Percentiles rank a stretch among this genome's conserved stretches.
These are phyloP conservation scores for Suillus sp. DNA, from an alignment of 768 basidiomycete species.

Conservation along the genomic window DNA sequence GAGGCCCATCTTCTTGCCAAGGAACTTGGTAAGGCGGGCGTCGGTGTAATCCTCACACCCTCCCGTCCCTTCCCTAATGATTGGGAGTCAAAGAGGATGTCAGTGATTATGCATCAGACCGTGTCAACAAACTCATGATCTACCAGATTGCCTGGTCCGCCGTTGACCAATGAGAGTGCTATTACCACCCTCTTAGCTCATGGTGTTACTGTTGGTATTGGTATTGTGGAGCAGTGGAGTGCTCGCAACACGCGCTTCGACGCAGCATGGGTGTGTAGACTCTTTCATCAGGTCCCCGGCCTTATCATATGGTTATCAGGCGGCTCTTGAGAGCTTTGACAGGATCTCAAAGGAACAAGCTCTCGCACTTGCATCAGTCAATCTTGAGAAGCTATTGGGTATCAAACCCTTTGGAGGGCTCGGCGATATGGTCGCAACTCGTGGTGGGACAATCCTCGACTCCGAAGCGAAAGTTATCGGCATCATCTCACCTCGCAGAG, in stretches of 20 bases:
- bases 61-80: constrained; percentile 67
- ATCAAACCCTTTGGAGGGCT: constrained; percentile 24
- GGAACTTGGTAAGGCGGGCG: constrained; percentile 63
- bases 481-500: constrained; percentile 50
- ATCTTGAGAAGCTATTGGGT: constrained; percentile 51
- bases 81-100: constrained; percentile 62
- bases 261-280: constrained; percentile 68
- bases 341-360: constrained; percentile 48
- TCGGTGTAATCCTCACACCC: constrained; percentile 73
- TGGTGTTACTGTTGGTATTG: constrained; percentile 74
- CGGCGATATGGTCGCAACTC: constrained; percentile 59
- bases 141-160: constrained; percentile 33
- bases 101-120: constrained; percentile 6
- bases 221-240: constrained; percentile 65
- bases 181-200: constrained; percentile 63
- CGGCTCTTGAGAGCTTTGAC: constrained; percentile 42
- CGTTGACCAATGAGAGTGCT: constrained; percentile 46
- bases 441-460: constrained; percentile 55
- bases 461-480: constrained; percentile 51
- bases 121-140: constrained; percentile 12
- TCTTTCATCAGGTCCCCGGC: constrained; percentile 27
- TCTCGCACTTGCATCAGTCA: constrained; percentile 53
- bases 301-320: constrained; percentile 26
- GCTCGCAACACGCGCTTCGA: constrained; percentile 82
- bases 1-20: constrained; percentile 76